Base-by-base conservation (phyloP, 352 stramenopile species). In the Paralagenidium karlingii region DNA sequence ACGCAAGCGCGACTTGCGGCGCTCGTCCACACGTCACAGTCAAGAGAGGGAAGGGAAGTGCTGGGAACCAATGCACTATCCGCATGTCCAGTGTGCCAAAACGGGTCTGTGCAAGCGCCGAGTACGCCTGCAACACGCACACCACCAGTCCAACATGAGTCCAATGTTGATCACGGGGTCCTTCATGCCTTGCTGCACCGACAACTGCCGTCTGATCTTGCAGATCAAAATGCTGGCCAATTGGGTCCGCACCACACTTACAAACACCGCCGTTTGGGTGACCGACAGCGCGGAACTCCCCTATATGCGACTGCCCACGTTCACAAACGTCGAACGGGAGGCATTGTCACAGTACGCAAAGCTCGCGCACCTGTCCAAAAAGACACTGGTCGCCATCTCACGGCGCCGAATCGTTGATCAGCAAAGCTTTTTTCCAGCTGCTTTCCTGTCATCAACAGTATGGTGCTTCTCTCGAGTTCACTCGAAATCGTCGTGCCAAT, bases 111-210 rank as follows among this genome's bases (percentile, higher is more conserved):
- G 73, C 60, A 47, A 87, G 84, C 30, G 68, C 67, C 1, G 67
- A 62, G 57, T 97, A 96, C 32, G 71, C 62, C 29, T 96, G 65
- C 21, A 81, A 68, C 5, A 62, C 57, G 47, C 78, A 82, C 11
- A 97, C 54, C 50, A 94, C 68, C 50, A 92, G 88, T 96, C 88
- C 46, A 94, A 95, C 55, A 93, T 82, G 43, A 97, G 76, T 0
- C 82, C 84, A 48, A 95, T 95, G 56, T 96, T 94, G 49, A 97
- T 83, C 48, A 92, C 75, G 26, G 55, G 77, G 57, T 97, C 96
- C 25, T 57, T 53, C 82, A 97, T 95, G 42, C 88, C 86, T 47
- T 97, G 88, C 15, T 68, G 66, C 22, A 63, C 47, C n/a, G 96
- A 63, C 8, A 68, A 91, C 49, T 95, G 52, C 58, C 85, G 95